These are phyloP conservation scores for Chlorociboria aeruginascens DNA, from an alignment of 495 filamentous ascomycete species.

Conservation along the genomic window DNA sequence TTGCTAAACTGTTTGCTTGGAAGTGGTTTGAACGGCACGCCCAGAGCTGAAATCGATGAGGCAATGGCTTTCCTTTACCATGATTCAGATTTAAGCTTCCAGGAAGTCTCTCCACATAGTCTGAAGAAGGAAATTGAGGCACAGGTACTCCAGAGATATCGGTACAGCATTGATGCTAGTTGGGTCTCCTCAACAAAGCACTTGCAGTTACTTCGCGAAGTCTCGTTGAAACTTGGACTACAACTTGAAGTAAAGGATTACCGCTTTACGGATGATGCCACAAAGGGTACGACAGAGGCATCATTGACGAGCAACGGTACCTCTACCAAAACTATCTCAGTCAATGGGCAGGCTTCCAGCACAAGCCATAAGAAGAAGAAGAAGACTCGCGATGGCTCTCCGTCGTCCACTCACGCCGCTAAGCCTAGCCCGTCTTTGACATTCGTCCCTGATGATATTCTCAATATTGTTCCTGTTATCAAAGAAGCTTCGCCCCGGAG, in stretches of 20 bases:
- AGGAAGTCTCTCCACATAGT: conserved; percentile 58
- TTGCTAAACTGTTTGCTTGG: conserved; percentile 92
- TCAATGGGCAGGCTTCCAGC: conserved; percentile 24
- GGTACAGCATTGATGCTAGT: conserved; percentile 53
- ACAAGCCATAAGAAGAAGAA: conserved; percentile 63
- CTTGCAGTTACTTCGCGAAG: conserved; percentile 77
- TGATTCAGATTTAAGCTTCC: conserved; percentile 73
- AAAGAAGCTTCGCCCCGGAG: conserved; percentile 88
- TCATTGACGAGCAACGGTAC: conserved; percentile 19
- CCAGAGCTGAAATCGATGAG: conserved; percentile 65
- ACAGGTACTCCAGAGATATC: conserved; percentile 63
- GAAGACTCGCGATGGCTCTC: conserved; percentile 39
- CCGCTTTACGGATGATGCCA: conserved; percentile 42
- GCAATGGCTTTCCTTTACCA: conserved; percentile 60
- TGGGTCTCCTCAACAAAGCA: conserved; percentile 58
- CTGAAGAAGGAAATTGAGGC: conserved; percentile 57
- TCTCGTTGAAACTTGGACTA: conserved; percentile 80
- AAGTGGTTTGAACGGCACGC: conserved; percentile 58
- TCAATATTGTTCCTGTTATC: conserved; percentile 84
- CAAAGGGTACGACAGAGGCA: conserved; percentile 24
- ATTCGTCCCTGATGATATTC: conserved; percentile 73
- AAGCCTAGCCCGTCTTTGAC: conserved; percentile 38
- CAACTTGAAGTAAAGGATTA: conserved; percentile 81
- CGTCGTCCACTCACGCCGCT: conserved; percentile 27
- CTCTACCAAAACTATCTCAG: conserved; percentile 15